Percentiles rank a stretch among this genome's conserved stretches.
These are phyloP conservation scores for Lentinula aciculospora DNA, from an alignment of 768 basidiomycete species.

Conservation along the genomic window DNA sequence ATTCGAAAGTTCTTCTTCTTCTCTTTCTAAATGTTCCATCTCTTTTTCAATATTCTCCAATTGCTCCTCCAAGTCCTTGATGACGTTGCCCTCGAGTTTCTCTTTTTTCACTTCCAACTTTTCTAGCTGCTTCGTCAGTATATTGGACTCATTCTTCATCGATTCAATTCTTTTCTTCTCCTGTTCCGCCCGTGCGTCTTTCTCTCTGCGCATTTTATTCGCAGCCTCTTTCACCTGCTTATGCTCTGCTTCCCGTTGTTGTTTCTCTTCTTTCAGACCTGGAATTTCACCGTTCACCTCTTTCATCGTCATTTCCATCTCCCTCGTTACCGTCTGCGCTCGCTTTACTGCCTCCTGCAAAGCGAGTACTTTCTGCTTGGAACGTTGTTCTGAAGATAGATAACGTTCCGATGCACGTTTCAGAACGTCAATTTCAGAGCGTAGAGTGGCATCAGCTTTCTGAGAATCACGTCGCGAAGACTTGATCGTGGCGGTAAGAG, in stretches of 20 bases:
- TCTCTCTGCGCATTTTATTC: not conserved
- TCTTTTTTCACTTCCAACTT: conserved; percentile 60
- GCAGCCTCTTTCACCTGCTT: conserved; percentile 30
- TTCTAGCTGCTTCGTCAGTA: conserved; percentile 59
- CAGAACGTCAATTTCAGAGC: conserved; percentile 78
- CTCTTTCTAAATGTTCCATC: conserved; percentile 40
- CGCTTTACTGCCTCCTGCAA: conserved; percentile 86
- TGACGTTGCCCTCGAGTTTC: conserved; percentile 49
- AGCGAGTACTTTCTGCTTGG: conserved; percentile 80
- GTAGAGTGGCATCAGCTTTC: conserved; percentile 75
- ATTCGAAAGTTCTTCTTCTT: conserved; percentile 16
- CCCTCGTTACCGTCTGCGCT: conserved; percentile 51
- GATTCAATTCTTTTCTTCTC: conserved; percentile 50
- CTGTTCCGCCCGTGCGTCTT: conserved; percentile 33
- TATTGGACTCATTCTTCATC: conserved; percentile 52
- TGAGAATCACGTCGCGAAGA: conserved; percentile 75
- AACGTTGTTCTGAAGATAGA: conserved; percentile 66
- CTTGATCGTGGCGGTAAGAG: conserved; percentile 67
- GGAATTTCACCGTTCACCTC: conserved; percentile 43
- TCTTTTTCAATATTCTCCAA: conserved; percentile 55
- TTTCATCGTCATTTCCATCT: conserved; percentile 37
- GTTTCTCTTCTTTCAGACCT: conserved; percentile 28
- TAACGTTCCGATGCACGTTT: conserved; percentile 83
- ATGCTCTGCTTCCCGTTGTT: conserved; percentile 38
- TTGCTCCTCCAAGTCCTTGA: conserved; percentile 67